Percentiles rank a stretch among this genome's conserved stretches.
Conservation (phyloP, 305 asterid genomes). For the Fraxinus albicans region DNA sequence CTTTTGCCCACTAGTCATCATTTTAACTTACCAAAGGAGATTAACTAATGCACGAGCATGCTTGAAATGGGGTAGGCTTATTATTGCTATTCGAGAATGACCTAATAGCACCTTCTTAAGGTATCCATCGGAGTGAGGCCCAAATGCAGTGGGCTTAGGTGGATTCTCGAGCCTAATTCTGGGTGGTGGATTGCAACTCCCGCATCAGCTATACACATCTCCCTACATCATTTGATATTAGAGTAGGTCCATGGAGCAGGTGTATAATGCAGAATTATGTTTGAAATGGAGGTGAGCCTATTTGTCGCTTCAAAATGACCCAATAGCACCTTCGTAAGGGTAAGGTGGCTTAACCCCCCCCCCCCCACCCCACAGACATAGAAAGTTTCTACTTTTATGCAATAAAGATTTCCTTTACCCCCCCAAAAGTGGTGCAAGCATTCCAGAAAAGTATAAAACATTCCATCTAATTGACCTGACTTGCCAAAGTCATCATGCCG, state of each 20-base stretch:
- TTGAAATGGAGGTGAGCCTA: background rate
- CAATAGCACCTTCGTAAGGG: background rate
- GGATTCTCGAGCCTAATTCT: background rate
- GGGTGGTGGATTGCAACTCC: background rate
- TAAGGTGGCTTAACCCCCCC: conserved; percentile 18
- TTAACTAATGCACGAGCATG: background rate
- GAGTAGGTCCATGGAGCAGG: background rate
- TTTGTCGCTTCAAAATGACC: background rate
- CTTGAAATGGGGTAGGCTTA: background rate
- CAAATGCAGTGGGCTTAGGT: background rate
- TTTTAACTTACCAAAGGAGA: background rate
- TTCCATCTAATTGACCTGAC: background rate
- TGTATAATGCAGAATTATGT: background rate
- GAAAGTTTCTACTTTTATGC: background rate
- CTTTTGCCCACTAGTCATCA: background rate
- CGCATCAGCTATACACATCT: background rate
- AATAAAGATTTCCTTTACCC: background rate
- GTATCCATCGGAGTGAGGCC: background rate
- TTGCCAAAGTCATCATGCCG: background rate
- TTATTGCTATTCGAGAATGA: background rate
- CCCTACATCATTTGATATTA: background rate
- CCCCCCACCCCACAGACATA: background rate
- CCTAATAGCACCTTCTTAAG: background rate
- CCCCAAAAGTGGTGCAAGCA: background rate
- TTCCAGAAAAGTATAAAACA: background rate